Conservation (phyloP, 768 basidiomycete genomes). For the Phylloporus sp. region DNA sequence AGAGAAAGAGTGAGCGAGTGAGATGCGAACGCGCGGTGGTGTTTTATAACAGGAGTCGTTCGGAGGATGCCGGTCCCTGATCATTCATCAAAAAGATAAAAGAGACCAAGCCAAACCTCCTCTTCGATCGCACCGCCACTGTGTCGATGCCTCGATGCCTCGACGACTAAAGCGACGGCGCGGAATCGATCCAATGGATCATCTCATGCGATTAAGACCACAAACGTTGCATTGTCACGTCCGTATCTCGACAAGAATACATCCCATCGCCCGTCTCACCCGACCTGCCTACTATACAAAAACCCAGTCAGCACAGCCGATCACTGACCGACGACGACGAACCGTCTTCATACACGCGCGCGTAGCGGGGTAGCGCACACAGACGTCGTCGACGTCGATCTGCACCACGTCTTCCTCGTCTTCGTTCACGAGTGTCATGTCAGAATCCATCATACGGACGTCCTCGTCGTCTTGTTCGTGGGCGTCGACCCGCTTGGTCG, state of each 20-base stretch:
- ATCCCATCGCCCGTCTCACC: constrained; percentile 3
- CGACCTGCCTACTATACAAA: constrained; percentile 13
- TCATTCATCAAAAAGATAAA: no score
- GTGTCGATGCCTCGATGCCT: no score
- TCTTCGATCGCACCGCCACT: no score
- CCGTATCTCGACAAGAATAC: constrained; percentile 18
- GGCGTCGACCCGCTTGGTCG: neutral
- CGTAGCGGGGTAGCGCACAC: constrained; percentile 15
- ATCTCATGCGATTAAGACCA: no score
- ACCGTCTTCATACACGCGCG: constrained; percentile 24
- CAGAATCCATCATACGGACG: constrained; percentile 19
- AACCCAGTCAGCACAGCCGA: constrained; percentile 7
- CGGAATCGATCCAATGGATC: no score
- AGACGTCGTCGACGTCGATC: constrained; percentile 18
- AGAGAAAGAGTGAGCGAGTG: neutral
- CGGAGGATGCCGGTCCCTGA: constrained; percentile 8
- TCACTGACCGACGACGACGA: constrained; percentile 3
- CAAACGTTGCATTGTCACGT: no score
- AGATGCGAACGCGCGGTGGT: neutral
- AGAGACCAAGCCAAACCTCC: no score
- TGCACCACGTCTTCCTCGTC: constrained; percentile 10
- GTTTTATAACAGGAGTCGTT: neutral
- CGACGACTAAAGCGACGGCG: no score
- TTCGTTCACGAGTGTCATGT: constrained; percentile 27
- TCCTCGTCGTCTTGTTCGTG: neutral